Evolutionary conservation across 768 basidiomycete genomes (phyloP), one percentile per base, ranked within the genome.

Genomic region (Pisolithus orientalis): DNA sequence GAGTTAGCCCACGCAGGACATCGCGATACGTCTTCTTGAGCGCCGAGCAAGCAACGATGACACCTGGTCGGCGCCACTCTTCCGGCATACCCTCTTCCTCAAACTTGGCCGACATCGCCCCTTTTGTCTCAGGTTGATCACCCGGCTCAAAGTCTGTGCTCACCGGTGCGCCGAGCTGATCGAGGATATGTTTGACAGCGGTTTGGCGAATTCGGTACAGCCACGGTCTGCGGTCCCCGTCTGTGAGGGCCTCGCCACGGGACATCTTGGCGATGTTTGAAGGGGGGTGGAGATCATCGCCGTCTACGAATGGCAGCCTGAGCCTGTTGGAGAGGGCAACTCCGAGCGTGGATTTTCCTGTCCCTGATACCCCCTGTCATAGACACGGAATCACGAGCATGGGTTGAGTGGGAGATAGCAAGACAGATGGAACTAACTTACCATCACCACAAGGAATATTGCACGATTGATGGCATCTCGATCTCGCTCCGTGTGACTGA

Each of bases 181-280:
- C 49, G 21, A 47, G 8, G 29, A 64, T 58, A 0, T 53, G 47
- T 52, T 67, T 69, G 10, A 75, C 61, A 1, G 84, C 90, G 1
- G 79, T 84, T 5, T 64, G 65, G 49, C 92, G 82, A 47, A 96
- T 83, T 44, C 76, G 67, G 51, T 76, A 77, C 4, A 98, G 77
- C 94, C 95, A 97, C 0, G 94, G 92, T 57, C 79, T 74, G 17
- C 93, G 83, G 64, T 96, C 94, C 3, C 71, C 77, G 62, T 96
- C 94, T 2, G 75, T 84, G 57, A 98, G 72, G 5, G 93, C 86
- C 24, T 73, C 68, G 0, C 92, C 92, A 1, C 70, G 63, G 5
- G 82, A 70, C 94, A 97, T 96, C 77, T 97, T 98, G 28, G 80
- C 84, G 39, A 95, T 79, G 67, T 95, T 95, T 11, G 78, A 67